These are phyloP conservation scores for Populus euphratica DNA, from an alignment of 345 rosid genomes.

Conservation along the genomic window DNA sequence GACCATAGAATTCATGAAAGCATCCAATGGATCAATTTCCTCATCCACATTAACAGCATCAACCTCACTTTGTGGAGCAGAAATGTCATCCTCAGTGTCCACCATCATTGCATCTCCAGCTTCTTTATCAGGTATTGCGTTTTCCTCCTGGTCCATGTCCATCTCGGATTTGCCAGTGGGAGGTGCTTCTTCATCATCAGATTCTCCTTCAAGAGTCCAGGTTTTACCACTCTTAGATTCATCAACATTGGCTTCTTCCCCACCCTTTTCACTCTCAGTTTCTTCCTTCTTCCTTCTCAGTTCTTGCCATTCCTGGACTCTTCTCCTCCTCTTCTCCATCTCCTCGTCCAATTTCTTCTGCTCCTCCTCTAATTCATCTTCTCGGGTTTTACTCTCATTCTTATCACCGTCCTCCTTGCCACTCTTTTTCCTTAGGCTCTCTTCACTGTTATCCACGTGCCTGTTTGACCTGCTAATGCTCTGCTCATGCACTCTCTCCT, in stretches of 20 bases:
- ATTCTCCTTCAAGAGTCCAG: conserved; percentile 95
- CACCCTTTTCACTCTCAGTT: conserved; percentile 59
- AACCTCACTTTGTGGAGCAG: conserved; percentile 36
- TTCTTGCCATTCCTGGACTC: conserved; percentile 99
- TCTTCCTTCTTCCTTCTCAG: conserved; percentile 83
- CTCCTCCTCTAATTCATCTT: conserved; percentile 82
- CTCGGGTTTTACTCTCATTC: conserved; percentile 55
- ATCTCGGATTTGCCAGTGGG: conserved; percentile 36
- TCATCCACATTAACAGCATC: conserved; percentile 49
- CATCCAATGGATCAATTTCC: conserved; percentile 94
- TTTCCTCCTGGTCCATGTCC: conserved; percentile 59
- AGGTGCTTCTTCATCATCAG: conserved; percentile 81
- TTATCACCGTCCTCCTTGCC: conserved; percentile 52
- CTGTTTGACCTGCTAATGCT: conserved; percentile 51
- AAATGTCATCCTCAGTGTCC: conserved; percentile 38
- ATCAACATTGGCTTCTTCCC: conserved; percentile 41
- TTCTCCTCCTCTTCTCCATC: conserved; percentile 80
- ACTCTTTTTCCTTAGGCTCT: conserved; percentile 49
- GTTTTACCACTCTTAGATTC: conserved; percentile 63
- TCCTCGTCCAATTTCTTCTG: conserved; percentile 79
- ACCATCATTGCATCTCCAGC: conserved; percentile 49
- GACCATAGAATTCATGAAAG: conserved; percentile 90
- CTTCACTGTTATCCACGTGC: conserved; percentile 53
- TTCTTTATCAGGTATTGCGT: conserved; percentile 35
- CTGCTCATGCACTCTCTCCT: conserved; percentile 59